phyloP scores from a whole-genome alignment of 169 alveolate genomes.

The Babesia bovis region DNA sequence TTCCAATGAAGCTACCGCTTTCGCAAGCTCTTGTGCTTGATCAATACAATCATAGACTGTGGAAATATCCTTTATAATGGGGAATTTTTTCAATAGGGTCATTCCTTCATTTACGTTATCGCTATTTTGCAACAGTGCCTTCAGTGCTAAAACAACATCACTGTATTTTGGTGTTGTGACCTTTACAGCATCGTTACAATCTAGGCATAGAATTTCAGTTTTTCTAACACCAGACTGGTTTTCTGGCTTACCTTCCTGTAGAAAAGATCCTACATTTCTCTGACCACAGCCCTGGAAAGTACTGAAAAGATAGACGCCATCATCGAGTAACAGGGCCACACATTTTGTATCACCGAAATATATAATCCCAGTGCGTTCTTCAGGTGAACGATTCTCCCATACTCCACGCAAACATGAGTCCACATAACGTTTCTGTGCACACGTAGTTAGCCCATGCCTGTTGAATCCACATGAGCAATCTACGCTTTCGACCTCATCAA shows the following conservation, averaged over 20 bases:
- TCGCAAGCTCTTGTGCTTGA: conserved; percentile 42
- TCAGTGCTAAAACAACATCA: conserved; percentile 17
- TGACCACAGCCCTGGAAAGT: conserved; percentile 11
- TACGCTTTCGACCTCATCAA: neutral
- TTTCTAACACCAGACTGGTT: neutral
- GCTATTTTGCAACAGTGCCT: conserved; percentile 35
- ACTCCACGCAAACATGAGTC: neutral
- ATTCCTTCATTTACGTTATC: conserved; percentile 41
- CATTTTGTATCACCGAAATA: conserved; percentile 22
- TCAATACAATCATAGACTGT: conserved; percentile 13
- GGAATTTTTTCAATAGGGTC: conserved; percentile 43
- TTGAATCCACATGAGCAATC: conserved; percentile 34
- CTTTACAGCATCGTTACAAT: conserved; percentile 2
- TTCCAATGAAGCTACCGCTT: conserved; percentile 50
- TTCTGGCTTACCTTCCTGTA: neutral
- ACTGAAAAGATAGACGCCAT: conserved; percentile 30
- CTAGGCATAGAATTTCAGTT: neutral
- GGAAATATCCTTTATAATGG: neutral
- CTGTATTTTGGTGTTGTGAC: neutral
- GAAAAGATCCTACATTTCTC: neutral
- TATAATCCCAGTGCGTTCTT: conserved; percentile 6
- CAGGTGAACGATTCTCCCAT: neutral
- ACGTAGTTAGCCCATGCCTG: conserved; percentile 2
- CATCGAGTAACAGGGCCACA: conserved; percentile 1
- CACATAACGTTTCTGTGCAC: conserved; percentile 26